These are phyloP conservation scores for Amesomyces nigricolor DNA, from an alignment of 2,329 filamentous ascomycete genomes.

Conservation along the genomic window DNA sequence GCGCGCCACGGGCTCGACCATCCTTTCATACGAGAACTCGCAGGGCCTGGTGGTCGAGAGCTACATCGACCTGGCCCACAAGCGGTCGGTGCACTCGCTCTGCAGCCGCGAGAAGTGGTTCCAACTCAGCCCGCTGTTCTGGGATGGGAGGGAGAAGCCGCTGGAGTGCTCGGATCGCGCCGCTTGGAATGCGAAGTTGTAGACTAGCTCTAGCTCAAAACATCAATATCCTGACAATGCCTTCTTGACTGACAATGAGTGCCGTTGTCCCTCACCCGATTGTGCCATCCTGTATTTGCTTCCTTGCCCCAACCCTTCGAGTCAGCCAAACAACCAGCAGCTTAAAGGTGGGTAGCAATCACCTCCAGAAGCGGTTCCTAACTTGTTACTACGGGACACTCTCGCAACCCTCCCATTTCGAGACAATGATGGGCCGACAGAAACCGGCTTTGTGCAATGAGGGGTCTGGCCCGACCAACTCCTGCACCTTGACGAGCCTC, in stretches of 20 bases:
- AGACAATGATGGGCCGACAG: background rate
- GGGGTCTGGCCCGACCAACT: background rate
- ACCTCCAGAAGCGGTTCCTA: too few species aligned
- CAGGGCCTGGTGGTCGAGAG: slow-evolving; percentile 67
- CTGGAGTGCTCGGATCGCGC: slow-evolving; percentile 40
- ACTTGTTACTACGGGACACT: too few species aligned
- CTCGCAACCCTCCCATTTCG: background rate
- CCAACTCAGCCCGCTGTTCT: slow-evolving; percentile 55
- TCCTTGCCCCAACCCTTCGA: too few species aligned
- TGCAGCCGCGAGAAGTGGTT: slow-evolving; percentile 64
- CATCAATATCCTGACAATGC: too few species aligned
- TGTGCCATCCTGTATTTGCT: too few species aligned
- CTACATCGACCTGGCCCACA: slow-evolving; percentile 65
- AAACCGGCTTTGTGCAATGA: background rate
- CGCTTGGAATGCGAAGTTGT: slow-evolving; percentile 43
- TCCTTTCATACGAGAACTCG: slow-evolving; percentile 66
- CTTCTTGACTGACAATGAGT: too few species aligned
- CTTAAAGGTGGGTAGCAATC: too few species aligned
- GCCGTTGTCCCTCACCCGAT: too few species aligned
- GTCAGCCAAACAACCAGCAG: too few species aligned
- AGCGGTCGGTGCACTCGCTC: slow-evolving; percentile 61
- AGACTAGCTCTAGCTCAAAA: slow-evolving; percentile 7
- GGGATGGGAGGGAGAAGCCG: slow-evolving; percentile 41
- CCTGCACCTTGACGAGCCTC: too few species aligned
- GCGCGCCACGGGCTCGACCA: slow-evolving; percentile 60